phyloP scores from a whole-genome alignment of 2,329 filamentous ascomycete species.

The Neofusicoccum sp. region DNA sequence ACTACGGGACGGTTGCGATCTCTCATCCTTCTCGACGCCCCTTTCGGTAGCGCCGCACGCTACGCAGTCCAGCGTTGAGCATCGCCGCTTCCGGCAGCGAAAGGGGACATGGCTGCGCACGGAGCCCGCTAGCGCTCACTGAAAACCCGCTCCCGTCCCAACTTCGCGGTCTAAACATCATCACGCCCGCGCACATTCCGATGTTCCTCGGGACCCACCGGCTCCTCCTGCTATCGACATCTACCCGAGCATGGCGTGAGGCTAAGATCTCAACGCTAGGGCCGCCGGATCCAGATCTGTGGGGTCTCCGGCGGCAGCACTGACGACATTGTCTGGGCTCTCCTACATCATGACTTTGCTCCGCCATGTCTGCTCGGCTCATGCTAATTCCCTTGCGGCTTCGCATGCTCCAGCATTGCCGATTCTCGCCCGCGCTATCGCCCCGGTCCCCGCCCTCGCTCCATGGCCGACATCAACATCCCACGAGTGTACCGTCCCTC shows the following conservation, averaged over 20 bases:
- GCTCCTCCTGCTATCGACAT: not conserved
- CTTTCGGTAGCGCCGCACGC: not conserved
- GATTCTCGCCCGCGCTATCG: not conserved
- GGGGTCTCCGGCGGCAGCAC: not conserved
- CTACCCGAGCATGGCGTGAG: conserved; percentile 12
- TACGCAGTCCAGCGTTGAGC: not conserved
- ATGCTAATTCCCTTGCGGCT: conserved; percentile 2
- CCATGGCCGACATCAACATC: conserved; percentile 5
- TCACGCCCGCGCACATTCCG: not conserved
- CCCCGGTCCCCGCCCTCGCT: not conserved
- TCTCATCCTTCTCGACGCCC: not conserved
- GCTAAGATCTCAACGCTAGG: not conserved
- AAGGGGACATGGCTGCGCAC: not conserved
- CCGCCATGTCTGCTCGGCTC: conserved; percentile 1
- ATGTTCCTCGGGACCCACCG: not conserved
- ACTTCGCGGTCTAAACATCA: conserved; percentile 7
- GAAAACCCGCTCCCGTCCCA: not conserved
- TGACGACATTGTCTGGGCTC: conserved; percentile 8
- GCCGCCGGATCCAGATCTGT: conserved; percentile 1
- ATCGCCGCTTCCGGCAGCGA: not conserved
- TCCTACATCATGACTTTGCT: conserved; percentile 16
- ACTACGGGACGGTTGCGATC: conserved; percentile 3
- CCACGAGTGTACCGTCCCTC: not conserved
- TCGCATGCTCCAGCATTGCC: not conserved
- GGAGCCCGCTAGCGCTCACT: not conserved